A percentile compares a stretch with the other conserved stretches of the same genome.
phyloP scores from a whole-genome alignment of 2,329 filamentous ascomycete genomes.

The Diaporthe eres region DNA sequence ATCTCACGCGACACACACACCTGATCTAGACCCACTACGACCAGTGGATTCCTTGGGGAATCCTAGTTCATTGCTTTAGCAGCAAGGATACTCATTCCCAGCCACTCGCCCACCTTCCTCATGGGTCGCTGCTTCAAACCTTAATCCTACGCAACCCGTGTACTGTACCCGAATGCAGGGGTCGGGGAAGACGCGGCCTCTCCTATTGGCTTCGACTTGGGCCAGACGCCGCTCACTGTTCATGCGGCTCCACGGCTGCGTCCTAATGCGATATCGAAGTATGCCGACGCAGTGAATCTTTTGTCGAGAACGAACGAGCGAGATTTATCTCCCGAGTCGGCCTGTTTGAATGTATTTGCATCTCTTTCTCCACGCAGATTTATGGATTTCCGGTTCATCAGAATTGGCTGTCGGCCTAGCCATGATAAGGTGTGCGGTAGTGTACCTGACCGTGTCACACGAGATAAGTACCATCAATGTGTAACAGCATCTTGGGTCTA shows the following conservation, averaged over 20 bases:
- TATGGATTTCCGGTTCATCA: neutral
- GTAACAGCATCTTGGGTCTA: neutral
- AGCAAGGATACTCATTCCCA: neutral
- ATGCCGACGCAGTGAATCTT: neutral
- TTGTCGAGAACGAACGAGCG: too few relatives aligned
- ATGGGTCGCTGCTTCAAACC: neutral
- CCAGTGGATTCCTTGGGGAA: too few relatives aligned
- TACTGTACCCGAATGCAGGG: constrained; percentile 21
- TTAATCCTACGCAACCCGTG: constrained; percentile 3
- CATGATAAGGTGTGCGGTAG: neutral
- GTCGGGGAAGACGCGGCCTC: neutral
- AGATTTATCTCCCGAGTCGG: neutral
- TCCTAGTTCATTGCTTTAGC: neutral
- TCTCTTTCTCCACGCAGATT: neutral
- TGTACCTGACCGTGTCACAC: neutral
- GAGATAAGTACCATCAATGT: neutral
- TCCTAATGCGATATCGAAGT: too few relatives aligned
- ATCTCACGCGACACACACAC: neutral
- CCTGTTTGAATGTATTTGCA: neutral
- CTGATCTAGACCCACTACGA: neutral
- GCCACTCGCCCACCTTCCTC: neutral
- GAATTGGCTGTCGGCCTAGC: neutral
- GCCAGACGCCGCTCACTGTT: neutral
- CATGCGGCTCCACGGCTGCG: neutral
- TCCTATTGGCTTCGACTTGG: neutral